Evolutionary conservation across 2,329 filamentous ascomycete genomes (phyloP).

Genomic region (Epichloe uncinata): DNA sequence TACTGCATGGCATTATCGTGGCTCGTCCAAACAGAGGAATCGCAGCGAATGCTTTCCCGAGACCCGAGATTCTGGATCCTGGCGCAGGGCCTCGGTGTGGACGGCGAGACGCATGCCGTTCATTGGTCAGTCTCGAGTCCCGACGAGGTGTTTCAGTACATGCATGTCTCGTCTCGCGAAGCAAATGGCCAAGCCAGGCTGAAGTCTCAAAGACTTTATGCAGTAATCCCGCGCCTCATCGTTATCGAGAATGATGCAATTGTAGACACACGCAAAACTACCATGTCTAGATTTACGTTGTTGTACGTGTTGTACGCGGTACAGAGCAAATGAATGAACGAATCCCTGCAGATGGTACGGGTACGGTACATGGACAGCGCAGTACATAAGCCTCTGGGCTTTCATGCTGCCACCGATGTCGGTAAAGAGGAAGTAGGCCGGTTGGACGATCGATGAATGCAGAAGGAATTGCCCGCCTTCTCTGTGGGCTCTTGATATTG

Average conservation of each 20-base stretch:
- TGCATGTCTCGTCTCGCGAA: no score
- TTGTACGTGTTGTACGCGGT: not conserved
- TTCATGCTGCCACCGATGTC: not conserved
- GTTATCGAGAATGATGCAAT: no score
- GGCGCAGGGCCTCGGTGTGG: not conserved
- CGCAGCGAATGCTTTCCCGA: not conserved
- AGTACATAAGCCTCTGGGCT: not conserved
- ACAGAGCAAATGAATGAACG: not conserved
- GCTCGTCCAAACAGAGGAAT: not conserved
- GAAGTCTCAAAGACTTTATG: not conserved
- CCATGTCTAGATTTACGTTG: not conserved
- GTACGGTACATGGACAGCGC: not conserved
- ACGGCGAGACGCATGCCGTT: not conserved
- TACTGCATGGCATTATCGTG: no score
- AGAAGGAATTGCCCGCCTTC: conserved; percentile 1
- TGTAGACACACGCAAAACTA: no score
- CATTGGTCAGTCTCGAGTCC: not conserved
- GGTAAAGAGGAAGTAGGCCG: not conserved
- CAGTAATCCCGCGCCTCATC: not conserved
- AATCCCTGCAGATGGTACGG: not conserved
- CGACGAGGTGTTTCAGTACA: not conserved
- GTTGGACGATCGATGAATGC: conserved; percentile 1
- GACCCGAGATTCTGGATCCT: not conserved
- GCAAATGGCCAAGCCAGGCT: not conserved
- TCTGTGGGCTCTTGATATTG: not conserved